These are phyloP conservation scores for Tilletia indica DNA, from an alignment of 1,284 basidiomycete species.

Conservation along the genomic window DNA sequence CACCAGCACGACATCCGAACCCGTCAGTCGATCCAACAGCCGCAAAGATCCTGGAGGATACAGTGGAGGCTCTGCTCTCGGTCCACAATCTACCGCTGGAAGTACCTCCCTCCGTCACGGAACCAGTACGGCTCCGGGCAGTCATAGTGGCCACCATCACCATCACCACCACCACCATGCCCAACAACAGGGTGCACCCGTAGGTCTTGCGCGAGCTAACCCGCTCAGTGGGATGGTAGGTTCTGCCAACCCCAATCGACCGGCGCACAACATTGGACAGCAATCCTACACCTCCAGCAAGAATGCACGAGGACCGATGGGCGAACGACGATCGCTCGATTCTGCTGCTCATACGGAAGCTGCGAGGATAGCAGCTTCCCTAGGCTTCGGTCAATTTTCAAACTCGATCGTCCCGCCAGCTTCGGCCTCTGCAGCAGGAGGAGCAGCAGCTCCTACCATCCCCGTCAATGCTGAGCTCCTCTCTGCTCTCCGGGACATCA, in stretches of 20 bases:
- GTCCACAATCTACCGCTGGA: neutral
- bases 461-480: neutral
- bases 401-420: neutral
- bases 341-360: too few relatives aligned
- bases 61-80: neutral
- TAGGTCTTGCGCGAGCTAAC: neutral
- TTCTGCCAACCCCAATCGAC: neutral
- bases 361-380: neutral
- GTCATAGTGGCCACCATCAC: slow-evolving; percentile 1
- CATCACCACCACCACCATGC: neutral
- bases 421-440: neutral
- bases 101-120: neutral
- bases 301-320: too few relatives aligned
- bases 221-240: neutral
- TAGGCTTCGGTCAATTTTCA: neutral
- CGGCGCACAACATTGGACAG: neutral
- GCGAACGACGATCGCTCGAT: too few relatives aligned
- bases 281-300: too few relatives aligned
- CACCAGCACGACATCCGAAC: neutral
- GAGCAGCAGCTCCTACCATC: neutral
- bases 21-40: neutral
- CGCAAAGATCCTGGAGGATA: neutral
- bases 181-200: neutral
- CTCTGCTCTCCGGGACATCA: neutral
- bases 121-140: neutral